Evolutionary conservation across 371 early-diverging fungal genomes (phyloP).

Genomic region (Zychaea mexicana): DNA sequence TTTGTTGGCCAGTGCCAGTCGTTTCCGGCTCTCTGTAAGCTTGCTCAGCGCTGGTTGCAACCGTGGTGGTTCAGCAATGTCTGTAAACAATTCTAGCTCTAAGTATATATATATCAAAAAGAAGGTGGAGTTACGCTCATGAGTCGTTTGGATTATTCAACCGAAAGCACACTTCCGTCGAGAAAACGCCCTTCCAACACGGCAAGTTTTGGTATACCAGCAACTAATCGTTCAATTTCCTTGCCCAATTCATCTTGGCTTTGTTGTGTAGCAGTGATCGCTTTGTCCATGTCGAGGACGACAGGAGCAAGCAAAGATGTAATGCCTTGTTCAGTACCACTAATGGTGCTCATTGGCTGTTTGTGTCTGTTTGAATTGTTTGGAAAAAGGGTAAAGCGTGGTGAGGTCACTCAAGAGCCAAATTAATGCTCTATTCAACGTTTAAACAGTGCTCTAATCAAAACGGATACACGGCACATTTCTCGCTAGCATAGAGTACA

Average conservation of each 20-base stretch:
- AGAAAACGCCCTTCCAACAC: too few relatives aligned
- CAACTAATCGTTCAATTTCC: constrained; percentile 59
- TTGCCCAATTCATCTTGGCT: constrained; percentile 58
- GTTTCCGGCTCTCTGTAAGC: constrained; percentile 48
- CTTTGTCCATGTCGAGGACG: constrained; percentile 55
- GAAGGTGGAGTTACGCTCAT: not conserved
- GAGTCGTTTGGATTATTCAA: too few relatives aligned
- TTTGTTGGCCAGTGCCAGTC: constrained; percentile 44
- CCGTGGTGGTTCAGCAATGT: constrained; percentile 55
- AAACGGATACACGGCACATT: too few relatives aligned
- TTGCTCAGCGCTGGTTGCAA: constrained; percentile 55
- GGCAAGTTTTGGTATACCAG: too few relatives aligned
- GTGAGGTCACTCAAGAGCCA: too few relatives aligned
- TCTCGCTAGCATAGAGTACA: too few relatives aligned
- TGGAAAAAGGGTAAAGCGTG: too few relatives aligned
- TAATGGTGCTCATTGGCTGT: not conserved
- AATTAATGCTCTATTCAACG: too few relatives aligned
- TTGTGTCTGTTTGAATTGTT: too few relatives aligned
- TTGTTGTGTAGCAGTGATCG: constrained; percentile 50
- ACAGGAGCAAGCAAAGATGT: constrained; percentile 50
- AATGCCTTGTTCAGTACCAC: constrained; percentile 32
- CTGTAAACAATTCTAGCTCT: constrained; percentile 55
- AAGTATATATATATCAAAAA: too few relatives aligned
- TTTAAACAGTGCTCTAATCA: too few relatives aligned
- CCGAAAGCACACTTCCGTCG: too few relatives aligned